Evolutionary conservation across 106 monocot genomes (phyloP).

Genomic region (Hemerocallis citrina): DNA sequence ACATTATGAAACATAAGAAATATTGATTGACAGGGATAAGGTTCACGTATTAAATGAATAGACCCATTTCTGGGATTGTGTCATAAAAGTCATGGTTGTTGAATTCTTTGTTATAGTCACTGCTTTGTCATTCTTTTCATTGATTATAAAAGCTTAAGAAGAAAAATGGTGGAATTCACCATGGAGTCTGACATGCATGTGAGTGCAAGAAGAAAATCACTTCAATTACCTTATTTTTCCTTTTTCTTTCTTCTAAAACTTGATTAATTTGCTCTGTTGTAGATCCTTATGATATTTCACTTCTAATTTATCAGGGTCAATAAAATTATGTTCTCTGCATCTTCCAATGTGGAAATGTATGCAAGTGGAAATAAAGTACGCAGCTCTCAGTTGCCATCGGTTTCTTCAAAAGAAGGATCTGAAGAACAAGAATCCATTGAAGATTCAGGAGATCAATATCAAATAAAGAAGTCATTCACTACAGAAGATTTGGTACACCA

Average conservation of each 20-base stretch:
- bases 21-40: not conserved
- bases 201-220: too few relatives aligned
- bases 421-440: constrained; percentile 24
- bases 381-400: constrained; percentile 53
- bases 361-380: constrained; percentile 50
- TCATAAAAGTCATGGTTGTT: too few relatives aligned
- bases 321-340: constrained; percentile 80
- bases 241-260: too few relatives aligned
- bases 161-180: too few relatives aligned
- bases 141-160: too few relatives aligned
- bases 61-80: too few relatives aligned
- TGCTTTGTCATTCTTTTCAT: too few relatives aligned
- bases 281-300: not conserved
- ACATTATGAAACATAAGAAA: not conserved
- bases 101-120: too few relatives aligned
- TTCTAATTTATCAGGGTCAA: constrained; percentile 54
- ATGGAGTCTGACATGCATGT: too few relatives aligned
- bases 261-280: too few relatives aligned
- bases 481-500: constrained; percentile 24
- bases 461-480: constrained; percentile 9
- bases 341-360: constrained; percentile 42
- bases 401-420: constrained; percentile 48
- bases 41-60: too few relatives aligned
- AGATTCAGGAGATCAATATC: constrained; percentile 12
- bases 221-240: too few relatives aligned